Base-by-base conservation (phyloP, 2,329 filamentous ascomycete species). In the Ascochyta viciae-villosae region DNA sequence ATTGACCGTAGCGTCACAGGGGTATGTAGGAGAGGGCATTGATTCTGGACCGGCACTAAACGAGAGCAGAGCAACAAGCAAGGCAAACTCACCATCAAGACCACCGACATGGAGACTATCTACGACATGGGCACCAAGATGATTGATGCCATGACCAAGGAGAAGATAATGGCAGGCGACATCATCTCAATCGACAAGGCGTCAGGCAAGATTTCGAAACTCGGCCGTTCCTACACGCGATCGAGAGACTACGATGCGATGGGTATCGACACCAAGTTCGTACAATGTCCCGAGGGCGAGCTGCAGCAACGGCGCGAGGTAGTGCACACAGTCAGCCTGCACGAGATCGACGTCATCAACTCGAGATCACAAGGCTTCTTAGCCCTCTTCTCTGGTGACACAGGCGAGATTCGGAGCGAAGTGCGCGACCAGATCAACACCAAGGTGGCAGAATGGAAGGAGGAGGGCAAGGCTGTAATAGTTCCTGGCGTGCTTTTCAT, bases 61-160 rank as follows among this genome's bases (percentile, higher is more conserved):
- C 6, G 45, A 31, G 19, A 38, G 19, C 52, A 85, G 83, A 91
- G 90, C 65, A 96, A 95, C 72, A 99, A 98, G 83, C 94, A 97
- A 83, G 95, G 95, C 72, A 99, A 99, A 80, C 88, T 99, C 63
- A 99, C 95, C 19, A 96, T 99, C 81, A 99, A 99, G 81, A 99
- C 95, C 10, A 98, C 94, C 55, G 95, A 99, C 77, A 99, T 99
- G 95, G 95, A 99, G 79, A 96, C 95, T 12, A 91, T 99, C 64
- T 99, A 98, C 80, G 95, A 99, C 72, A 97, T 99, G 93, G 95
- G 95, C 63, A 94, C 90, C 65, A 98, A 98, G 81, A 98, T 99
- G 95, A 99, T 99, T 65, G 95, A 99, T 74, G 92, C 92, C 63
- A 97, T 99, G 92, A 97, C 93, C 65, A 98, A 98, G 80, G 95